Percentiles rank a stretch among this genome's conserved stretches.
Conservation (phyloP, 768 basidiomycete genomes). For the Lactarius quietus region DNA sequence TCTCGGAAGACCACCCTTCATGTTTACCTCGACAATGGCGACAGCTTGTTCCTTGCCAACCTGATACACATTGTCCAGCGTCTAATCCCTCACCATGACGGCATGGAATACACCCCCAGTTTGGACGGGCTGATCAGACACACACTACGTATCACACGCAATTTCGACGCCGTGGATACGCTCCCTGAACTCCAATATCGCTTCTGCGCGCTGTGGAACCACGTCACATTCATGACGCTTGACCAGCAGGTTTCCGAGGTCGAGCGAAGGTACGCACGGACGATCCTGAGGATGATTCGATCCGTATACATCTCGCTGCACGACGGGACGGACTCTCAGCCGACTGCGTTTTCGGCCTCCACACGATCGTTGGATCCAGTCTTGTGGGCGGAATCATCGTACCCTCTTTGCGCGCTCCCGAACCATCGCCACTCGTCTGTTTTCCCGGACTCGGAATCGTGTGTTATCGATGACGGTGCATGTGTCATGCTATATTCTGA, state of each 20-base stretch:
- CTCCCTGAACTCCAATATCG: slow-evolving; percentile 14
- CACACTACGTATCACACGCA: slow-evolving; percentile 15
- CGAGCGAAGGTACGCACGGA: slow-evolving; percentile 13
- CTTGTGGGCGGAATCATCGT: slow-evolving; percentile 16
- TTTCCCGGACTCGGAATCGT: background rate
- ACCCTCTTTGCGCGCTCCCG: slow-evolving; percentile 7
- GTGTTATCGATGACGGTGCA: background rate
- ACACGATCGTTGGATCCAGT: slow-evolving; percentile 19
- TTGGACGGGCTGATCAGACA: slow-evolving; percentile 17
- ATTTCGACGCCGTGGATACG: slow-evolving; percentile 6
- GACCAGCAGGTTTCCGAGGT: slow-evolving; percentile 11
- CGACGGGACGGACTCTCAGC: slow-evolving; percentile 18
- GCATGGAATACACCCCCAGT: background rate
- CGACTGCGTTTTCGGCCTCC: slow-evolving; percentile 18
- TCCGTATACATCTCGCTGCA: slow-evolving; percentile 18
- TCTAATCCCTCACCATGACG: slow-evolving; percentile 3
- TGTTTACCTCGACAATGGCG: slow-evolving; percentile 12
- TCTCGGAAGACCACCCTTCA: slow-evolving; percentile 8
- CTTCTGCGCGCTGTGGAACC: slow-evolving; percentile 21
- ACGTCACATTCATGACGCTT: slow-evolving; percentile 5
- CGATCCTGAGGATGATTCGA: slow-evolving; percentile 20
- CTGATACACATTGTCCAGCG: slow-evolving; percentile 18
- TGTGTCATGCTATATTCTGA: background rate
- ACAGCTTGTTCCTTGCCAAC: slow-evolving; percentile 20
- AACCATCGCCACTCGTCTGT: slow-evolving; percentile 4